Base-by-base conservation (phyloP, 371 early-diverging fungal species). In the Zychaea mexicana region DNA sequence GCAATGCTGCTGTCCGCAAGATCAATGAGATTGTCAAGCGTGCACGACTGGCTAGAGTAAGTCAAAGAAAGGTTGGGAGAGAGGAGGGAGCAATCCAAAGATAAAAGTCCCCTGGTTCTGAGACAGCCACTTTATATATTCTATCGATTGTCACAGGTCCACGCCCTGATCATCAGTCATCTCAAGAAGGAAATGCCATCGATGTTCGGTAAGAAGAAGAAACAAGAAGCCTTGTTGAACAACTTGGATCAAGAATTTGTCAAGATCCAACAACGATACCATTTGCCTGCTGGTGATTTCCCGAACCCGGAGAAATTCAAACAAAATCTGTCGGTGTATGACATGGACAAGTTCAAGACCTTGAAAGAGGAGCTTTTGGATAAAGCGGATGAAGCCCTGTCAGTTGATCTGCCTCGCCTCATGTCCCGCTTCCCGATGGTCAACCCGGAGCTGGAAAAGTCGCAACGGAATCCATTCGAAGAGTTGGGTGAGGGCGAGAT, bases 21-120 rank as follows among this genome's bases (percentile, higher is more conserved):
- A 85, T 95, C 42, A 95, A 95, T 70, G 95, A 95, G 63, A 93
- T 95, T 60, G 94, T 95, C 42, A 95, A 95, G 71, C 83, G 96
- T 15, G 90, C 95, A 2, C 82, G 93, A 17, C 70, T 92, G 57
- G 94, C 94, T n/a, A 82, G 79, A 24, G 87, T 86, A 62, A 59
- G 56, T 61, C 2, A 9, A 42, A n/a, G n/a, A n/a, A n/a, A n/a
- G n/a, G n/a, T n/a, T n/a, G n/a, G 24, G 1, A 47, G 6, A 31
- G 19, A 13, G 39, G 15, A 39, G 4, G n/a, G 12, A 33, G 33
- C n/a, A n/a, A n/a, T n/a, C n/a, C n/a, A n/a, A 33, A 33, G 12
- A 33, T 33, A 33, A 8, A 12, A 8, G 5, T 33, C 12, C 8
- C 12, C 12, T 33, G 12, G 5, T 33, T 33, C 12, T 12, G 33